Base-by-base conservation (phyloP, 2,329 filamentous ascomycete species). In the Xenoacremonium recifei region DNA sequence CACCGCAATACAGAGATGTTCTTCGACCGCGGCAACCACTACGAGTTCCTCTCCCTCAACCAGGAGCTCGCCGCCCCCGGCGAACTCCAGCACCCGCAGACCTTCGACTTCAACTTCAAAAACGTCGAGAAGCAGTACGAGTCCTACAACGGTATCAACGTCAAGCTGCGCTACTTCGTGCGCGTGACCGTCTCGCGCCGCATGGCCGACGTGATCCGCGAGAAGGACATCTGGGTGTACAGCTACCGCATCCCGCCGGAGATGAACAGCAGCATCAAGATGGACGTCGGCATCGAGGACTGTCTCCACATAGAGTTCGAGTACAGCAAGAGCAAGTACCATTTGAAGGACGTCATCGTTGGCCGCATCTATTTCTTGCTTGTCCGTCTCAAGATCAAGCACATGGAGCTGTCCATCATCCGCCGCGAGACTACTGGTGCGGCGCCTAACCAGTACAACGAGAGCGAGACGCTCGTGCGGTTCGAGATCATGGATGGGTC, bases 401-500 rank as follows among this genome's bases (percentile, higher is more conserved):
- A 99, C 69, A 99, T 99, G 93, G 93, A 99, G 72, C 73, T 99
- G 49, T 96, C 89, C 54, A 99, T 99, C 59, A 99, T 99, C 65
- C 81, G 95, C 54, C 78, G 95, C 57, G 93, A 99, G 71, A 99
- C 93, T 3, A 99, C 93, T 1, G 93, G 95, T 41, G 89, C 90
- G 5, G 89, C 93, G 17, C 93, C 93, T 6, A 99, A 99, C 65
- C 95, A 99, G 69, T 99, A 99, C 72, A 99, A 99, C 65, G 95
- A 99, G 74, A 97, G 91, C 69, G 93, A 99, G 71, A 99, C 93
- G 3, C 72, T 99, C 57, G 93, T 99, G 43, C 83, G 95, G 52
- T 99, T 99, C 59, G 93, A 99, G 85, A 99, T 99, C 63, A 99
- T 99, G 93, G 93, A 99, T 65, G 93, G 93, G 46, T 97, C 92